phyloP scores from a whole-genome alignment of 2,329 filamentous ascomycete genomes.

The Cladosporium cucumerinum region DNA sequence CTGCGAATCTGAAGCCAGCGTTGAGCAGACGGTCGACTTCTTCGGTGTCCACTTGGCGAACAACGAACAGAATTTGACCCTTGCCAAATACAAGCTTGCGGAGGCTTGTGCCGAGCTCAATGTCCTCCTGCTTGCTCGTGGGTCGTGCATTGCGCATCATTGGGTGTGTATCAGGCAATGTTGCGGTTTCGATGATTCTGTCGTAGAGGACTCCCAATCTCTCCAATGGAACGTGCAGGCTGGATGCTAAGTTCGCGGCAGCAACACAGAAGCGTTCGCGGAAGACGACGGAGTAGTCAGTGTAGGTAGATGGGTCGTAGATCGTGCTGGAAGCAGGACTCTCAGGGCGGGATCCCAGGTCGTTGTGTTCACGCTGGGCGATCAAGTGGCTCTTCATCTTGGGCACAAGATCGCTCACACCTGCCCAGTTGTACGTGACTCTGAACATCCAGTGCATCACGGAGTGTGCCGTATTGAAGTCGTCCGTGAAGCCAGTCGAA shows the following conservation, averaged over 20 bases:
- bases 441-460: slow-evolving; percentile 87
- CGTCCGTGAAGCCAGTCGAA: slow-evolving; percentile 63
- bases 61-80: slow-evolving; percentile 78
- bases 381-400: slow-evolving; percentile 71
- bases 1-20: slow-evolving; percentile 74
- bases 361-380: slow-evolving; percentile 37
- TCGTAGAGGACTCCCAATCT: slow-evolving; percentile 37
- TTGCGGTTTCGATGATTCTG: slow-evolving; percentile 36
- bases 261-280: slow-evolving; percentile 80
- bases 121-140: slow-evolving; percentile 31
- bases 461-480: slow-evolving; percentile 71
- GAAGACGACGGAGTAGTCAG: slow-evolving; percentile 72
- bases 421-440: slow-evolving; percentile 72
- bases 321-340: slow-evolving; percentile 31
- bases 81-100: slow-evolving; percentile 52
- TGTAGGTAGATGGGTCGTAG: slow-evolving; percentile 57
- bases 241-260: slow-evolving; percentile 68
- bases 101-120: slow-evolving; percentile 38
- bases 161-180: slow-evolving; percentile 15
- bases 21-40: slow-evolving; percentile 65
- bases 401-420: slow-evolving; percentile 64
- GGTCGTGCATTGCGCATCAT: neutral
- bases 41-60: slow-evolving; percentile 58
- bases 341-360: slow-evolving; percentile 25
- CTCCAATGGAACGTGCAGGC: slow-evolving; percentile 45